Evolutionary conservation across 805 yeast genomes (phyloP).

Genomic region (Yarrowia yakushimensis): DNA sequence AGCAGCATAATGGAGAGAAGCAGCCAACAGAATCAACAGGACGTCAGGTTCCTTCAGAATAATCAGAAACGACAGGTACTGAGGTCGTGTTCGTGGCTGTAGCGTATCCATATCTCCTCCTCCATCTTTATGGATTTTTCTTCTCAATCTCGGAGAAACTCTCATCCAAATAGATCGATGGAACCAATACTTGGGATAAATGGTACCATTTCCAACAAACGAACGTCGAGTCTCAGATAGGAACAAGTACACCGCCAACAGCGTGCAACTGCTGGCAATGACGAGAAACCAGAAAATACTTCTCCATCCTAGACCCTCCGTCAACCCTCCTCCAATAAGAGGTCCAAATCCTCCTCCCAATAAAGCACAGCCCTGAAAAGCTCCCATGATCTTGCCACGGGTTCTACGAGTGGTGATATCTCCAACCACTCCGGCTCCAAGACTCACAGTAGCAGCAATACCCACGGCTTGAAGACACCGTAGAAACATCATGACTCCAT

Average conservation of each 20-base stretch:
- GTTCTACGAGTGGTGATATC: slow-evolving; percentile 63
- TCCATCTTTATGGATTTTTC: background rate
- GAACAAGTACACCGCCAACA: slow-evolving; percentile 38
- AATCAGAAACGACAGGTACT: background rate
- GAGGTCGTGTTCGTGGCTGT: background rate
- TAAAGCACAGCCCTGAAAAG: slow-evolving; percentile 59
- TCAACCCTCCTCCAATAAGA: slow-evolving; percentile 54
- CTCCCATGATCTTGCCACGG: slow-evolving; percentile 71
- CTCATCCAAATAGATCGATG: slow-evolving; percentile 9
- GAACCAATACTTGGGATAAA: slow-evolving; percentile 43
- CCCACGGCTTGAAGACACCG: slow-evolving; percentile 74
- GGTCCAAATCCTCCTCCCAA: slow-evolving; percentile 80
- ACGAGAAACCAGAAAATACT: slow-evolving; percentile 63
- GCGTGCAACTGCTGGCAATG: slow-evolving; percentile 52
- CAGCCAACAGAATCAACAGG: slow-evolving; percentile 49
- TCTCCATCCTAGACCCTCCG: slow-evolving; percentile 59
- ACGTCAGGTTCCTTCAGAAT: slow-evolving; percentile 39
- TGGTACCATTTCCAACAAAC: slow-evolving; percentile 72
- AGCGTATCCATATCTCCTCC: slow-evolving; percentile 6
- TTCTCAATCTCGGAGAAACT: background rate
- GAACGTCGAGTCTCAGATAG: slow-evolving; percentile 76
- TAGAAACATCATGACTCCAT: slow-evolving; percentile 58
- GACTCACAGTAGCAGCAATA: slow-evolving; percentile 69
- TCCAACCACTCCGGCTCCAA: slow-evolving; percentile 67
- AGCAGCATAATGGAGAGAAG: slow-evolving; percentile 59